Conservation (phyloP, 352 stramenopile genomes). For the Globisporangium parvum region DNA sequence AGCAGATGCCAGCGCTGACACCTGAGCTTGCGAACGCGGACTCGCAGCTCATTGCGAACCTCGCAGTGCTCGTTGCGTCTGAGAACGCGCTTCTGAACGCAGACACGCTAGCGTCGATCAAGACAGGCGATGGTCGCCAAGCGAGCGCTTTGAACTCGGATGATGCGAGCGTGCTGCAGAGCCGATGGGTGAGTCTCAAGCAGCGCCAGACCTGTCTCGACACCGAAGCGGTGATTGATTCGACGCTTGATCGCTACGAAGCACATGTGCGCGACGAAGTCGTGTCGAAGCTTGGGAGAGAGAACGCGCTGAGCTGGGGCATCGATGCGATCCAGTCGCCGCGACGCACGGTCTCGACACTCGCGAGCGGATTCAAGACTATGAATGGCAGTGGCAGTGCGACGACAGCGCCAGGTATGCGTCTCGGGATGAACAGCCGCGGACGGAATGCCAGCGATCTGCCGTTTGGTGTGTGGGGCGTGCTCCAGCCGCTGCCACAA, state of each 20-base stretch:
- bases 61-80: slow-evolving; percentile 43
- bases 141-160: slow-evolving; percentile 9
- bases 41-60: slow-evolving; percentile 57
- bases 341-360: slow-evolving; percentile 22
- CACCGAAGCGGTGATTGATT: slow-evolving; percentile 62
- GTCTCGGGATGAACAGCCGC: neutral
- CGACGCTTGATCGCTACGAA: slow-evolving; percentile 65
- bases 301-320: slow-evolving; percentile 80
- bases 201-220: slow-evolving; percentile 67
- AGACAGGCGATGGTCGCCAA: slow-evolving; percentile 16
- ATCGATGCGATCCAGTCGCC: slow-evolving; percentile 81
- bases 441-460: slow-evolving; percentile 19
- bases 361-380: slow-evolving; percentile 8
- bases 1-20: slow-evolving; percentile 52
- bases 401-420: neutral
- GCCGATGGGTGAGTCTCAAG: slow-evolving; percentile 64
- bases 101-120: slow-evolving; percentile 10
- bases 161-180: slow-evolving; percentile 35
- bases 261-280: slow-evolving; percentile 48
- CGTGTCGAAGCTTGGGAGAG: slow-evolving; percentile 57
- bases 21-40: slow-evolving; percentile 35
- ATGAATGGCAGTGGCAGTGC: neutral
- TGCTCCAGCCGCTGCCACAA: slow-evolving; percentile 62
- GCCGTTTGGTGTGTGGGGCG: slow-evolving; percentile 66
- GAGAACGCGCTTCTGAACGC: slow-evolving; percentile 42